Percentiles rank a stretch among this genome's conserved stretches.
Conservation (phyloP, 805 yeast genomes). For the Kluyveromyces dobzhanskii region DNA sequence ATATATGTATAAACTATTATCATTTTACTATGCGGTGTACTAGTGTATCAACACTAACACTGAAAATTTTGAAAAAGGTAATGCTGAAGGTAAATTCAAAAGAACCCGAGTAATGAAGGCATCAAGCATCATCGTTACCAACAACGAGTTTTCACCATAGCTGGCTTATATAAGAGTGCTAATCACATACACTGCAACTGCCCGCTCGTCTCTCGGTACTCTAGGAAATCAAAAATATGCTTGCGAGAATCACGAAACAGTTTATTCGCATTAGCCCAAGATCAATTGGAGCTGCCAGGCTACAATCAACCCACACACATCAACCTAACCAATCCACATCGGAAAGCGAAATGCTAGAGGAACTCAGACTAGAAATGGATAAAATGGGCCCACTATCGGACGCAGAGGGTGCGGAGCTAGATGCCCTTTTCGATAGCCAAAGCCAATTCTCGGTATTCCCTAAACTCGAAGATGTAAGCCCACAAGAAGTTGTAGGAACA, state of each 20-base stretch:
- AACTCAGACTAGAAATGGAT: not conserved
- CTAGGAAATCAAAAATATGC: no score
- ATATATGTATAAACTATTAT: not conserved
- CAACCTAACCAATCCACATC: not conserved
- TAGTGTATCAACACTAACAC: not conserved
- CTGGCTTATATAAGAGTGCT: no score
- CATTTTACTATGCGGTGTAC: not conserved
- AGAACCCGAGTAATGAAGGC: no score
- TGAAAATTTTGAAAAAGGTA: not conserved
- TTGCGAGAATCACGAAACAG: not conserved
- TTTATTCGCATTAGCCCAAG: not conserved
- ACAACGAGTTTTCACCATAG: no score
- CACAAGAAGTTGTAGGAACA: conserved; percentile 23
- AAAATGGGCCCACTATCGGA: conserved; percentile 2
- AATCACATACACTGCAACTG: no score
- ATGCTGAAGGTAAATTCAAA: no score
- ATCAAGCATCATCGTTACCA: no score
- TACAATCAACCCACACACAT: conserved; percentile 3
- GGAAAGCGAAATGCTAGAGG: not conserved
- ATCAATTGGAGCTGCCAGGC: not conserved
- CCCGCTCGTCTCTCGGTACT: no score
- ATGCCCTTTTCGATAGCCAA: conserved; percentile 4
- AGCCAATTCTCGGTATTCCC: conserved; percentile 16
- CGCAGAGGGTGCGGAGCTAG: conserved; percentile 5
- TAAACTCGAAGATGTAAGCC: conserved; percentile 22